Conservation (phyloP, 306 rosid genomes). For the Lablab purpureus region DNA sequence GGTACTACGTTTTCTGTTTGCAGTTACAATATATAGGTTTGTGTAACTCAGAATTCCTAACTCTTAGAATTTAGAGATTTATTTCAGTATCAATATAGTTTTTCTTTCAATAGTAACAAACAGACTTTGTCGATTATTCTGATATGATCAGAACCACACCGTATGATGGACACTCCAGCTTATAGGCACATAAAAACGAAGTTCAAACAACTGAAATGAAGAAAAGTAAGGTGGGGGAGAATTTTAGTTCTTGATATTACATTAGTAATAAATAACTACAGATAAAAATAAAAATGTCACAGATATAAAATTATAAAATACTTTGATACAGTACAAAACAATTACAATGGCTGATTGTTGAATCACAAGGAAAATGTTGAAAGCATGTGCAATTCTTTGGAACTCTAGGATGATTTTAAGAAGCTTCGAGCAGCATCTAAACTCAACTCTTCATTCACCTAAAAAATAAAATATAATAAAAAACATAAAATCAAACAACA, state of each 20-base stretch:
- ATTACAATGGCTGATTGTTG: slow-evolving; percentile 45
- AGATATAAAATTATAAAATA: slow-evolving; percentile 28
- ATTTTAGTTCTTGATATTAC: background rate
- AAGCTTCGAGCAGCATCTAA: slow-evolving; percentile 67
- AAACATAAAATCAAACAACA: background rate
- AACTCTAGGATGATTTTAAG: slow-evolving; percentile 55
- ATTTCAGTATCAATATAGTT: no score
- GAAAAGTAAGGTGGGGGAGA: background rate
- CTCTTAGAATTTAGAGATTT: no score
- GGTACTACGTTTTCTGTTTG: no score
- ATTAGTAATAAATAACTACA: slow-evolving; percentile 1
- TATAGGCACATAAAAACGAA: background rate
- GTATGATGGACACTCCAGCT: background rate
- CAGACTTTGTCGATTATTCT: background rate
- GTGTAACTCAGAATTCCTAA: no score
- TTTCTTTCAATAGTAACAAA: background rate
- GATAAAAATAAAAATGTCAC: slow-evolving; percentile 24
- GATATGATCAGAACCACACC: background rate
- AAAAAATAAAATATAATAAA: slow-evolving; percentile 1
- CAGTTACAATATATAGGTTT: no score
- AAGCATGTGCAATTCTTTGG: slow-evolving; percentile 29
- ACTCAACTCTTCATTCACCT: slow-evolving; percentile 81
- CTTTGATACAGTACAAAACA: slow-evolving; percentile 38
- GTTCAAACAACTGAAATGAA: background rate
- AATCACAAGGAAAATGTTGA: slow-evolving; percentile 39